These are phyloP conservation scores for Eimeria zaria DNA, from an alignment of 169 alveolate genomes.

Conservation along the genomic window DNA sequence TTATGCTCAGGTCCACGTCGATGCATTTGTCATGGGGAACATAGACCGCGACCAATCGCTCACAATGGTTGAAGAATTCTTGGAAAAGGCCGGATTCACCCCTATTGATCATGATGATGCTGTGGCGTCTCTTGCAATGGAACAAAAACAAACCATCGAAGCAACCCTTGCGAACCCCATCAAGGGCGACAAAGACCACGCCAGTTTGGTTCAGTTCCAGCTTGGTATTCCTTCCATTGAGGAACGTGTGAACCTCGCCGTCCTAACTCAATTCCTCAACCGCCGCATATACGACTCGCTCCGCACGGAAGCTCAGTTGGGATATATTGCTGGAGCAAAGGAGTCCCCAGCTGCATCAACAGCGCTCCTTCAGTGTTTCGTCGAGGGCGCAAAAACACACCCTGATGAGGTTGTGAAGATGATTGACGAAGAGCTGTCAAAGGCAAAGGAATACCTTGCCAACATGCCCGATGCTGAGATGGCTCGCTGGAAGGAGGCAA, in stretches of 20 bases:
- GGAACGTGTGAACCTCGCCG: slow-evolving; percentile 85
- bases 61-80: slow-evolving; percentile 44
- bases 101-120: slow-evolving; percentile 65
- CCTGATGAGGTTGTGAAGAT: slow-evolving; percentile 84
- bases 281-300: slow-evolving; percentile 80
- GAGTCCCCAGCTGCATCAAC: slow-evolving; percentile 77
- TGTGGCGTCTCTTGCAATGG: slow-evolving; percentile 83
- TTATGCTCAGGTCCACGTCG: slow-evolving; percentile 77
- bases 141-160: slow-evolving; percentile 74
- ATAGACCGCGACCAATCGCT: slow-evolving; percentile 62
- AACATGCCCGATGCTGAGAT: slow-evolving; percentile 80
- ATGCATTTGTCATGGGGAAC: slow-evolving; percentile 85
- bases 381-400: slow-evolving; percentile 81
- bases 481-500: slow-evolving; percentile 81
- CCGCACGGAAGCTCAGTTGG: slow-evolving; percentile 86
- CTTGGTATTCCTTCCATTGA: slow-evolving; percentile 86
- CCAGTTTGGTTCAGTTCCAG: slow-evolving; percentile 81
- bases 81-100: slow-evolving; percentile 72
- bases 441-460: slow-evolving; percentile 49
- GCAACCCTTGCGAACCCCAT: slow-evolving; percentile 83
- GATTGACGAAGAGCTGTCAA: slow-evolving; percentile 60
- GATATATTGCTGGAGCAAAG: slow-evolving; percentile 85
- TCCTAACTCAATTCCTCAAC: slow-evolving; percentile 78
- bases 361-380: slow-evolving; percentile 73
- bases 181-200: slow-evolving; percentile 83